Evolutionary conservation across 2,329 filamentous ascomycete genomes (phyloP).

Genomic region (Blastomyces emzantsi): DNA sequence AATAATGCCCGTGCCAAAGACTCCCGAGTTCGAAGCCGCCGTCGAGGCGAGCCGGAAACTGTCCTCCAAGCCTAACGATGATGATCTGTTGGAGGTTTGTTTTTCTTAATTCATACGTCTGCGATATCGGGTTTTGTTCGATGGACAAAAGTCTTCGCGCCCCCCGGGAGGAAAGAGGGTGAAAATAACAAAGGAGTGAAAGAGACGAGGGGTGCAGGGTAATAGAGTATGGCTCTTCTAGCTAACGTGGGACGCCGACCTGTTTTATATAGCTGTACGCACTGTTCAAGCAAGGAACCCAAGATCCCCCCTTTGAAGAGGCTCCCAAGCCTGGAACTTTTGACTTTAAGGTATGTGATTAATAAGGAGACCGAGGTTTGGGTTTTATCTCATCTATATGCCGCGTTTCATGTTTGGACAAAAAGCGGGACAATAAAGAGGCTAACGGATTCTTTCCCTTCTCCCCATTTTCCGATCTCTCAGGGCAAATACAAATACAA

Average conservation of each 20-base stretch:
- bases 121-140: constrained; percentile 15
- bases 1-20: constrained; percentile 16
- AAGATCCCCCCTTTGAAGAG: constrained; percentile 23
- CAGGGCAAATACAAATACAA: constrained; percentile 73
- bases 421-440: constrained; percentile 13
- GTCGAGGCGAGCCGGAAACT: constrained; percentile 28
- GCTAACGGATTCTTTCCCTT: constrained; percentile 18
- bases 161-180: background rate
- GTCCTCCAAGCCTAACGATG: constrained; percentile 27
- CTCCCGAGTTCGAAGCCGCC: constrained; percentile 27
- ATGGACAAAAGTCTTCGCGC: constrained; percentile 11
- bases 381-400: background rate
- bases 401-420: background rate
- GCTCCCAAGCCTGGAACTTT: constrained; percentile 30
- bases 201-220: constrained; percentile 5
- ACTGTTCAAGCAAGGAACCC: constrained; percentile 32
- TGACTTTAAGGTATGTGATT: constrained; percentile 31
- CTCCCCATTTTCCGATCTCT: constrained; percentile 7
- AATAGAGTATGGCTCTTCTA: background rate
- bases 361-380: background rate
- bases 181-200: constrained; percentile 22
- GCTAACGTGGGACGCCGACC: constrained; percentile 12
- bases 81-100: constrained; percentile 28
- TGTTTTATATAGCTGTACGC: constrained; percentile 27
- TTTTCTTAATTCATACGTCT: background rate